phyloP scores from a whole-genome alignment of 768 basidiomycete genomes.

The Lyophyllum decastes region DNA sequence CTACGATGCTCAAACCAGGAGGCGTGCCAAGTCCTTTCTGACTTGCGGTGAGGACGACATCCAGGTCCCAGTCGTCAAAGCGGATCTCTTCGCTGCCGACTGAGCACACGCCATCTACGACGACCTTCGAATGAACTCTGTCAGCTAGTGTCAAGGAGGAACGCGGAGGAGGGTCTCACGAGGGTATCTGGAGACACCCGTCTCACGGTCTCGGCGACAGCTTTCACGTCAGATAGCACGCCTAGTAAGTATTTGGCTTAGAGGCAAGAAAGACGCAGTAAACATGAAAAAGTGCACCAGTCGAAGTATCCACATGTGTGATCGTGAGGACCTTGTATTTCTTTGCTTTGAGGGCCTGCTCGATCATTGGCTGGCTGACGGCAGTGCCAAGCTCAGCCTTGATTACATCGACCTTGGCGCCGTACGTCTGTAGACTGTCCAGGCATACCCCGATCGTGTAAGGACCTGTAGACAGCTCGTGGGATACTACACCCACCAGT shows the following conservation, averaged over 20 bases:
- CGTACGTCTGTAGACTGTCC: constrained; percentile 79
- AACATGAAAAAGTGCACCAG: constrained; percentile 42
- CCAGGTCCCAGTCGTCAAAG: constrained; percentile 92
- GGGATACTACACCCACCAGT: constrained; percentile 58
- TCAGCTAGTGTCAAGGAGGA: constrained; percentile 1
- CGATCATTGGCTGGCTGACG: constrained; percentile 60
- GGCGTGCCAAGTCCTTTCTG: constrained; percentile 95
- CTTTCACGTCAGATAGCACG: constrained; percentile 83
- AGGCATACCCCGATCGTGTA: neutral
- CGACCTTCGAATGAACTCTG: constrained; percentile 44
- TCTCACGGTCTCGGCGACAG: constrained; percentile 71
- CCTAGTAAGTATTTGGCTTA: constrained; percentile 36
- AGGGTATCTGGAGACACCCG: constrained; percentile 84
- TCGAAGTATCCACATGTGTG: constrained; percentile 95
- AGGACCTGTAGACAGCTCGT: neutral
- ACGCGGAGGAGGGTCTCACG: constrained; percentile 35
- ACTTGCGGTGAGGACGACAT: constrained; percentile 82
- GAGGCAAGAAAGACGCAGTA: neutral
- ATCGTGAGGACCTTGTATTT: constrained; percentile 90
- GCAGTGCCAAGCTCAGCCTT: constrained; percentile 82
- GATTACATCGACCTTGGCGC: constrained; percentile 83
- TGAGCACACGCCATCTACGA: constrained; percentile 94
- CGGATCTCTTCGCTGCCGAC: constrained; percentile 95
- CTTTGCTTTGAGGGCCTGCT: constrained; percentile 70
- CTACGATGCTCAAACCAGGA: constrained; percentile 87